phyloP scores from a whole-genome alignment of 768 basidiomycete genomes.

The Suillus subluteus region DNA sequence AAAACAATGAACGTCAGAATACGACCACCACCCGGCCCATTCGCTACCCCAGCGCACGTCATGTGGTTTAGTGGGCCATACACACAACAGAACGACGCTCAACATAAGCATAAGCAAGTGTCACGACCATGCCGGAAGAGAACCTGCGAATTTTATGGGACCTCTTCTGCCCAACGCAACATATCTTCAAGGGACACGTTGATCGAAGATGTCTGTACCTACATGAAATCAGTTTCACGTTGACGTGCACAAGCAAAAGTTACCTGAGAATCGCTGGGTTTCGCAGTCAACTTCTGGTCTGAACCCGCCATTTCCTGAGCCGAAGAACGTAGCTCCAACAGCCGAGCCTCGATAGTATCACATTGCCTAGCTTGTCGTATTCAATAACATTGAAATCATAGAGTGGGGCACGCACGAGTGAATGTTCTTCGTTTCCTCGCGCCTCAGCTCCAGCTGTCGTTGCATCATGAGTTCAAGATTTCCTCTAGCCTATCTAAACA shows the following conservation, averaged over 20 bases:
- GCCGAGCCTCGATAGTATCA: slow-evolving; percentile 64
- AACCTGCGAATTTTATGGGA: slow-evolving; percentile 21
- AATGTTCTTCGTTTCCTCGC: slow-evolving; percentile 69
- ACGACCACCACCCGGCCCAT: not conserved
- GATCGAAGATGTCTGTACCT: not conserved
- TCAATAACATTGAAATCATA: not conserved
- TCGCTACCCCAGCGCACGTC: not conserved
- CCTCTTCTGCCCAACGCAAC: slow-evolving; percentile 61
- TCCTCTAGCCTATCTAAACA: slow-evolving; percentile 62
- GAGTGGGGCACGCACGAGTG: slow-evolving; percentile 57
- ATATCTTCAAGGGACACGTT: slow-evolving; percentile 42
- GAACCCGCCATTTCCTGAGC: slow-evolving; percentile 20
- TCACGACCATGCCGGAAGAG: not conserved
- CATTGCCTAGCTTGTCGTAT: slow-evolving; percentile 57
- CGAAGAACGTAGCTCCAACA: slow-evolving; percentile 53
- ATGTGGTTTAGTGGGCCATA: no score
- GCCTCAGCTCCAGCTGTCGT: slow-evolving; percentile 72
- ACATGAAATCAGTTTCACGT: not conserved
- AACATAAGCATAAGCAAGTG: not conserved
- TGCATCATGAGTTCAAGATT: slow-evolving; percentile 85
- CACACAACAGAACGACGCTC: not conserved
- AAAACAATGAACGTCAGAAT: not conserved
- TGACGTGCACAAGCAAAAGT: not conserved
- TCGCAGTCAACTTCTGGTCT: not conserved
- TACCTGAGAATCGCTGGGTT: not conserved